Percentiles rank a stretch among this genome's conserved stretches.
Evolutionary conservation across 768 basidiomycete genomes (phyloP).

Genomic region (Russula griseocarnosa): DNA sequence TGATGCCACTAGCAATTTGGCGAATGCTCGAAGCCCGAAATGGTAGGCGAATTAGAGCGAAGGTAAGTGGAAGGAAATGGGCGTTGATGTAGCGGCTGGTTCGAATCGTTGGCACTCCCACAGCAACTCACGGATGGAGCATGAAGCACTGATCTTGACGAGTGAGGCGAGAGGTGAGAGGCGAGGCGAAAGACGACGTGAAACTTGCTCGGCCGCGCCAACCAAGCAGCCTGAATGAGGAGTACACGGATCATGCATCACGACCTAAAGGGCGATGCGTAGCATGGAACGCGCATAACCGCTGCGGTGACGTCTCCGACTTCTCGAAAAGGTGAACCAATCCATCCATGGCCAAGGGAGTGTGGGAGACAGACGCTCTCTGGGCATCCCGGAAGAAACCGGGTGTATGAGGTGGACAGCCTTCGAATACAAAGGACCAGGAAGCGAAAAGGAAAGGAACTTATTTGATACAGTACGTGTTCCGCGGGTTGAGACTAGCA

Average conservation of each 20-base stretch:
- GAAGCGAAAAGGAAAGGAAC: slow-evolving; percentile 9
- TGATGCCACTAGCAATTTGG: not conserved
- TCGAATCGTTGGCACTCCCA: not conserved
- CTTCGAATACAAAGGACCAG: not conserved
- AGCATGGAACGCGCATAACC: slow-evolving; percentile 2
- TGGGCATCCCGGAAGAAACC: not conserved
- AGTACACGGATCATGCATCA: slow-evolving; percentile 14
- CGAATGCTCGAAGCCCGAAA: not conserved
- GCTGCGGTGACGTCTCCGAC: slow-evolving; percentile 8
- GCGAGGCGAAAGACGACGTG: slow-evolving; percentile 5
- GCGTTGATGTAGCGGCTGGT: not conserved
- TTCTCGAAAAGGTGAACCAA: slow-evolving; percentile 4
- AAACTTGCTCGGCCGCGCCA: not conserved
- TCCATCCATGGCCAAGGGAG: no score
- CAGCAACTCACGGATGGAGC: not conserved
- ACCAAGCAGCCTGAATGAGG: not conserved
- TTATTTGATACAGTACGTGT: not conserved
- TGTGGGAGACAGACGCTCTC: not conserved
- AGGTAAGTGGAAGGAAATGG: not conserved
- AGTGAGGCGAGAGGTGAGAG: not conserved
- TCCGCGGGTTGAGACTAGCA: not conserved
- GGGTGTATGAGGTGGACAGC: slow-evolving; percentile 6
- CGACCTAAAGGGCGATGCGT: not conserved
- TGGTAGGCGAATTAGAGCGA: slow-evolving; percentile 3
- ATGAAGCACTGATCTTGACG: not conserved